These are phyloP conservation scores for Tetrapisispora namnaoensis DNA, from an alignment of 805 yeast genomes.

Conservation along the genomic window DNA sequence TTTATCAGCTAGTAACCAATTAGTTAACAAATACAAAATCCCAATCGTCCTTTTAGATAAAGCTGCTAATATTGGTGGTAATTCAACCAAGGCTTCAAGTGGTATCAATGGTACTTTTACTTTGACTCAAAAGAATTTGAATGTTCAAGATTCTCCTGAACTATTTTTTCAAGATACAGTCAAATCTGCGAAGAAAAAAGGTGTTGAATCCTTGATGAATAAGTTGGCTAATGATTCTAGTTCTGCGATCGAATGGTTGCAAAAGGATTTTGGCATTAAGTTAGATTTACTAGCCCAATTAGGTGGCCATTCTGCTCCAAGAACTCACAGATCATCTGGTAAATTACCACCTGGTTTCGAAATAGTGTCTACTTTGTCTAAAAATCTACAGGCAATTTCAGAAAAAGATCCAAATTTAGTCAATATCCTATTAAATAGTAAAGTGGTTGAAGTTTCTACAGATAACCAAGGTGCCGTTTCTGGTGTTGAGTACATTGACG, in stretches of 20 bases:
- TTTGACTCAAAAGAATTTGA: slow-evolving; percentile 41
- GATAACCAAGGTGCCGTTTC: slow-evolving; percentile 25
- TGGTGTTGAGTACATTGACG: slow-evolving; percentile 35
- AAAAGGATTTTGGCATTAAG: slow-evolving; percentile 50
- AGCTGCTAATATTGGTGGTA: slow-evolving; percentile 43
- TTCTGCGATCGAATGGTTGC: slow-evolving; percentile 66
- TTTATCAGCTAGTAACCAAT: slow-evolving; percentile 35
- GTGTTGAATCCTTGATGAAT: slow-evolving; percentile 47
- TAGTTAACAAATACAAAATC: slow-evolving; percentile 30
- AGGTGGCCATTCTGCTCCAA: slow-evolving; percentile 73
- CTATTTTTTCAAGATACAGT: slow-evolving; percentile 58
- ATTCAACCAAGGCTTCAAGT: slow-evolving; percentile 52
- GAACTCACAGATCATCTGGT: slow-evolving; percentile 71
- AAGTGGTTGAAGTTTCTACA: slow-evolving; percentile 28
- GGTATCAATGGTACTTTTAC: slow-evolving; percentile 66
- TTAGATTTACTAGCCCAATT: slow-evolving; percentile 60
- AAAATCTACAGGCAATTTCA: slow-evolving; percentile 28
- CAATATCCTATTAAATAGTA: slow-evolving; percentile 32
- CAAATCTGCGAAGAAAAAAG: slow-evolving; percentile 54
- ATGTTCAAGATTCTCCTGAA: slow-evolving; percentile 47
- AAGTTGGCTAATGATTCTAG: slow-evolving; percentile 53
- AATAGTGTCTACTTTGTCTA: slow-evolving; percentile 39
- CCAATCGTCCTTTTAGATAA: slow-evolving; percentile 44
- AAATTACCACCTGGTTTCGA: slow-evolving; percentile 53
- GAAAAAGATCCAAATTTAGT: slow-evolving; percentile 23